A percentile compares a stretch with the other conserved stretches of the same genome.
These are phyloP conservation scores for Trametes hirsuta DNA, from an alignment of 1,284 basidiomycete species.

Conservation along the genomic window DNA sequence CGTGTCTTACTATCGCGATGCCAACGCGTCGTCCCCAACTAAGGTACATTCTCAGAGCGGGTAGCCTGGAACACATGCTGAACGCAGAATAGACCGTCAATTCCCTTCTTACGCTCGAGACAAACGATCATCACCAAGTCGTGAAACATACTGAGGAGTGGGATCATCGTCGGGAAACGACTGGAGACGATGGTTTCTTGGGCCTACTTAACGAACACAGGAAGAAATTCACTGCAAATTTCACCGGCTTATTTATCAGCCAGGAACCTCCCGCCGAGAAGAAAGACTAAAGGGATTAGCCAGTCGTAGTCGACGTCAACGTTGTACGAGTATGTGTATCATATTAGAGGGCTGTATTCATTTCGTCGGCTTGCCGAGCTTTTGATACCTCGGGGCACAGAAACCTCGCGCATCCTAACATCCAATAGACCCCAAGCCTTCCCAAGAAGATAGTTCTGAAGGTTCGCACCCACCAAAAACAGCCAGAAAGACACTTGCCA, in stretches of 20 bases:
- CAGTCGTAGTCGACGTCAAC: neutral
- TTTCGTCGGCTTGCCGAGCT: too few relatives aligned
- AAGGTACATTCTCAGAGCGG: constrained; percentile 36
- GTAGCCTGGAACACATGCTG: neutral
- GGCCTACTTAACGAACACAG: constrained; percentile 51
- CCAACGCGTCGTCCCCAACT: constrained; percentile 41
- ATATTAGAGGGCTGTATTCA: too few relatives aligned
- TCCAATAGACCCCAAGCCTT: too few relatives aligned
- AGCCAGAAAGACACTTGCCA: too few relatives aligned
- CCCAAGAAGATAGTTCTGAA: too few relatives aligned
- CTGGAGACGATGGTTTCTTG: constrained; percentile 47
- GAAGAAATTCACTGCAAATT: constrained; percentile 46
- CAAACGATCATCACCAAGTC: constrained; percentile 43
- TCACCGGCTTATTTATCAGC: constrained; percentile 40
- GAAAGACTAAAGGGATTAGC: constrained; percentile 1
- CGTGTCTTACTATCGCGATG: constrained; percentile 49
- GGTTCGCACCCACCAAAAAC: too few relatives aligned
- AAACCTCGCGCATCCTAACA: too few relatives aligned
- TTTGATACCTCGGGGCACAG: too few relatives aligned
- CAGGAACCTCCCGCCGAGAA: constrained; percentile 27
- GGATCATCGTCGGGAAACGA: constrained; percentile 48
- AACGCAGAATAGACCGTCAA: constrained; percentile 42
- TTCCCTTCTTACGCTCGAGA: constrained; percentile 48
- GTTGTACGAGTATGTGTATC: too few relatives aligned
- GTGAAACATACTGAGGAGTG: constrained; percentile 51